Conservation (phyloP, 768 basidiomycete species). For the Tulasnella sp. region DNA sequence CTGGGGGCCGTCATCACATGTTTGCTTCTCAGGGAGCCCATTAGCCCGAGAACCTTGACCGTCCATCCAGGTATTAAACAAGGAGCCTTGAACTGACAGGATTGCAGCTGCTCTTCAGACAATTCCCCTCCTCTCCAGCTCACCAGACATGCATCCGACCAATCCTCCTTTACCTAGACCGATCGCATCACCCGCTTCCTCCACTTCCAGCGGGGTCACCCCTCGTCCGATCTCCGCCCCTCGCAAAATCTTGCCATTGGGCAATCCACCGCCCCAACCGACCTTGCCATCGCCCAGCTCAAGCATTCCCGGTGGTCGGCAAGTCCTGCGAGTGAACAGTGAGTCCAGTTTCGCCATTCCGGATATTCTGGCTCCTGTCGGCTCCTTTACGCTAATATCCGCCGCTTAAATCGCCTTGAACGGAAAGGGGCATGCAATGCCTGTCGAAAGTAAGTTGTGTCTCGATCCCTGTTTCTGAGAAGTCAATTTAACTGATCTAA, state of each 20-base stretch:
- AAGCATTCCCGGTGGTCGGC: background rate
- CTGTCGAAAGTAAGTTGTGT: slow-evolving; percentile 10
- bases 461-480: background rate
- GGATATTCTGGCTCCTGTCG: background rate
- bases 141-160: background rate
- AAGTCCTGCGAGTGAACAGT: slow-evolving; percentile 12
- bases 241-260: slow-evolving; percentile 9
- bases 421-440: slow-evolving; percentile 10
- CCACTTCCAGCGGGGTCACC: background rate
- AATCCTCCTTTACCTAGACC: background rate
- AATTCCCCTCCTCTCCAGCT: background rate
- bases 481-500: background rate
- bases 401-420: background rate
- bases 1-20: background rate
- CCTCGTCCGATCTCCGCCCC: background rate
- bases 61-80: background rate
- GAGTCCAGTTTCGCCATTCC: background rate
- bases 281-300: background rate
- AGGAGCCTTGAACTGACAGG: background rate
- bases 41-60: background rate
- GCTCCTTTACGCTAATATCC: background rate
- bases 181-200: background rate
- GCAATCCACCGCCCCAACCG: slow-evolving; percentile 4
- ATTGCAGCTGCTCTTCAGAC: background rate
- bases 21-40: background rate